Base-by-base conservation (phyloP, 2,329 filamentous ascomycete species). In the Cercospora citrullina region DNA sequence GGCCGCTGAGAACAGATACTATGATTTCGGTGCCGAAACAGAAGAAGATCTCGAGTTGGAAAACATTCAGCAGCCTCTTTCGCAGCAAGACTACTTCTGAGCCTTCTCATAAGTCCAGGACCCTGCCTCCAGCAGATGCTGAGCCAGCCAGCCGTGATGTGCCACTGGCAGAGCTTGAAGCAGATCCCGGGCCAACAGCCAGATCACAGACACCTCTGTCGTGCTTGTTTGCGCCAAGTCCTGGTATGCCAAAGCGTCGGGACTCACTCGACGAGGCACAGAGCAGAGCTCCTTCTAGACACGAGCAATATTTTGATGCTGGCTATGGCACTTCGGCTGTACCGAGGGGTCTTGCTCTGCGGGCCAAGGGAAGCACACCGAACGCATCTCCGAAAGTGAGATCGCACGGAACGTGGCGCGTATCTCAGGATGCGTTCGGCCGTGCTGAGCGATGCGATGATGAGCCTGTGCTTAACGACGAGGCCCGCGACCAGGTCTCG, bases 41-140 rank as follows among this genome's bases (percentile, higher is more conserved):
- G 14, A 76, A 72, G 68, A 76, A 75, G 53, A 74, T 73, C 68
- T 74, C 73, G 9, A 65, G 73, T 10, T 77, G 76, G 76, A 76
- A 72, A 39, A 68, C 68, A 1, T 68, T 77, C 12, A 70, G 75
- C 14, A 71, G 65, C 21, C 55, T 76, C 10, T 76, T 77, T 62
- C 69, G 69, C 5, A 72, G 68, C 61, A 66, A 69, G 12, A 60
- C 63, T 12, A 57, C 61, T 1, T 53, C 39, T 3, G 58, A 69
- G 8, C 39, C 65, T 7, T 57, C 65, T 23, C 63, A 65, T 30
- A 63, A 63, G 14, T 36, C 51, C 39, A 66, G 60, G 53, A 53
- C 63, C 8, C 4, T 30, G 28, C n/a, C 53, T 12, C 12, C 60
- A 6, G 45, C 60, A 14, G 36, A 59, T 28, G 31, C 33, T 23